Conservation (phyloP, 768 basidiomycete genomes). For the Serendipita sp. region DNA sequence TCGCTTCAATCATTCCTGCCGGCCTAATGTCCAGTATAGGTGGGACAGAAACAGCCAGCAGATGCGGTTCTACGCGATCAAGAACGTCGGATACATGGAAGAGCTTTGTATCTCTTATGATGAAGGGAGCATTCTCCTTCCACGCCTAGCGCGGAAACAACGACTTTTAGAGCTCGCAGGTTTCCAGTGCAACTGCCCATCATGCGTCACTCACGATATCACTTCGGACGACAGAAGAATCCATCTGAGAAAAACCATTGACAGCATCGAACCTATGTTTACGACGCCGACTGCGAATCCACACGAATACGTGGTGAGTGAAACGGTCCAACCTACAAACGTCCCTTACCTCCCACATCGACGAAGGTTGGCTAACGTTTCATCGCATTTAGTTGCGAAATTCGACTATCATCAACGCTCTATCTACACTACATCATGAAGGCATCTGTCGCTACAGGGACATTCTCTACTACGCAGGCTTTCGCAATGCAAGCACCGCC, state of each 20-base stretch:
- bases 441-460: neutral
- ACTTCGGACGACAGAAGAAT: neutral
- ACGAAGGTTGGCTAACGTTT: neutral
- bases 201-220: too few relatives aligned
- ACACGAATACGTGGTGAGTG: too few relatives aligned
- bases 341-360: too few relatives aligned
- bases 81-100: too few relatives aligned
- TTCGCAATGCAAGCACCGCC: neutral
- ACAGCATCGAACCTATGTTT: too few relatives aligned
- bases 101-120: too few relatives aligned
- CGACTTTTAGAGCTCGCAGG: neutral
- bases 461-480: neutral
- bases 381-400: neutral
- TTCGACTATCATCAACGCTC: neutral
- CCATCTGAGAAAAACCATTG: neutral
- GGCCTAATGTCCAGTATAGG: constrained; percentile 15
- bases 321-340: too few relatives aligned
- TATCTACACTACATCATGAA: neutral
- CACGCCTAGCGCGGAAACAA: neutral
- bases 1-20: constrained; percentile 20
- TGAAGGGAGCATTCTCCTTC: neutral
- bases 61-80: too few relatives aligned
- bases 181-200: too few relatives aligned
- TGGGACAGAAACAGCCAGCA: too few relatives aligned
- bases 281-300: too few relatives aligned